A percentile compares a stretch with the other conserved stretches of the same genome.
phyloP scores from a whole-genome alignment of 768 basidiomycete species.

The Collybia nuda region DNA sequence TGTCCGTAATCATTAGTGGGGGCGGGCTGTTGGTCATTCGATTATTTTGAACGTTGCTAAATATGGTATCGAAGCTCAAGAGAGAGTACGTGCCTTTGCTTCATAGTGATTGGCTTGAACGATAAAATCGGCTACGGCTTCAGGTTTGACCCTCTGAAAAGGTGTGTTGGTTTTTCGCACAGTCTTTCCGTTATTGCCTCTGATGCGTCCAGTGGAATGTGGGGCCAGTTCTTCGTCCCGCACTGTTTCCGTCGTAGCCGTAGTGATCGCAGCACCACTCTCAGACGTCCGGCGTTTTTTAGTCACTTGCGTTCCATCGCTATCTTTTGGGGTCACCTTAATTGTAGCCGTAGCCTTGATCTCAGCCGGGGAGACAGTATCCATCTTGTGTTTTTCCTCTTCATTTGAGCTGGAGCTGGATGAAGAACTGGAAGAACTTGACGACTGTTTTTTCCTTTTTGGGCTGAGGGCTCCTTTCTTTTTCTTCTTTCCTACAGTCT shows the following conservation, averaged over 20 bases:
- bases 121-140: constrained; percentile 41
- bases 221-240: constrained; percentile 10
- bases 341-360: neutral
- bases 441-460: neutral
- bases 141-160: constrained; percentile 78
- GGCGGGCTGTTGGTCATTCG: constrained; percentile 45
- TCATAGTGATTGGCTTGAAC: constrained; percentile 76
- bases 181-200: constrained; percentile 26
- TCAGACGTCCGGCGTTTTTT: constrained; percentile 66
- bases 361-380: constrained; percentile 9
- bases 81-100: constrained; percentile 53
- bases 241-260: constrained; percentile 31
- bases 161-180: constrained; percentile 54
- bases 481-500: no score
- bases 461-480: no score
- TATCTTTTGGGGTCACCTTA: constrained; percentile 4
- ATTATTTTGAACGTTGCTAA: neutral
- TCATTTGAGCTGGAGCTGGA: constrained; percentile 9
- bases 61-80: neutral
- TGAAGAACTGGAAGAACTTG: constrained; percentile 9
- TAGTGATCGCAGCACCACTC: constrained; percentile 48
- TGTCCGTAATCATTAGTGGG: constrained; percentile 83
- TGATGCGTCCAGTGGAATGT: constrained; percentile 14
- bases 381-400: neutral
- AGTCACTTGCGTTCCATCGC: constrained; percentile 32